Conservation (phyloP, 1,284 basidiomycete genomes). For the Stygiomarasmius scandens region DNA sequence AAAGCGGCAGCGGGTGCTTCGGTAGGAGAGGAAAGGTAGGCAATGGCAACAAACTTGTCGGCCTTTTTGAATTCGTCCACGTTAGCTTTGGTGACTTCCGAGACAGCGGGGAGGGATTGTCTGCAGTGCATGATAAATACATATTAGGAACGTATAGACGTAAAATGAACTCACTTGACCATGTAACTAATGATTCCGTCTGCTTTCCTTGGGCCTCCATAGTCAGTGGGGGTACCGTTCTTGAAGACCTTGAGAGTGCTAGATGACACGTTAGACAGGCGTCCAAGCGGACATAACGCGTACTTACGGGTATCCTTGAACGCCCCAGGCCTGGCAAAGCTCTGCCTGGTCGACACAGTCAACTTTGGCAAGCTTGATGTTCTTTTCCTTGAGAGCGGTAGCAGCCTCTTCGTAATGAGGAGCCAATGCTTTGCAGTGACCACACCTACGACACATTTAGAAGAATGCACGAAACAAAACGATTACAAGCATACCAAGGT, state of each 20-base stretch:
- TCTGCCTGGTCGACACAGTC: slow-evolving; percentile 92
- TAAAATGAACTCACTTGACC: slow-evolving; percentile 75
- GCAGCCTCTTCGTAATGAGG: slow-evolving; percentile 97
- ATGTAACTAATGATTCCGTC: slow-evolving; percentile 98
- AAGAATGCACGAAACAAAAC: not conserved
- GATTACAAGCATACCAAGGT: not conserved
- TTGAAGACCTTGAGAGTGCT: slow-evolving; percentile 92
- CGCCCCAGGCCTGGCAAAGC: slow-evolving; percentile 82
- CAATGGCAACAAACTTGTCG: slow-evolving; percentile 91
- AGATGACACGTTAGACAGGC: slow-evolving; percentile 12
- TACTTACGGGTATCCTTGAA: slow-evolving; percentile 91
- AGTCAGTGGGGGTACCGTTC: slow-evolving; percentile 78
- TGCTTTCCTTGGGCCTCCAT: slow-evolving; percentile 88
- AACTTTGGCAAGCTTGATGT: slow-evolving; percentile 93
- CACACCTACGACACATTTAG: slow-evolving; percentile 59
- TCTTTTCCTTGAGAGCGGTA: slow-evolving; percentile 85
- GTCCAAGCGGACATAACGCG: not conserved
- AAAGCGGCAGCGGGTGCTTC: slow-evolving; percentile 75
- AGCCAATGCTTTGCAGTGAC: slow-evolving; percentile 90
- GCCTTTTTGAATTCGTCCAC: slow-evolving; percentile 86
- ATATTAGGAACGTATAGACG: slow-evolving; percentile 15
- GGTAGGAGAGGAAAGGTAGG: slow-evolving; percentile 75
- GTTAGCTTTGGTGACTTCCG: slow-evolving; percentile 74
- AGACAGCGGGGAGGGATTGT: slow-evolving; percentile 95
- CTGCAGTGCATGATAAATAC: slow-evolving; percentile 54